phyloP scores from a whole-genome alignment of 2,329 filamentous ascomycete genomes.

The Arthroderma uncinatum region DNA sequence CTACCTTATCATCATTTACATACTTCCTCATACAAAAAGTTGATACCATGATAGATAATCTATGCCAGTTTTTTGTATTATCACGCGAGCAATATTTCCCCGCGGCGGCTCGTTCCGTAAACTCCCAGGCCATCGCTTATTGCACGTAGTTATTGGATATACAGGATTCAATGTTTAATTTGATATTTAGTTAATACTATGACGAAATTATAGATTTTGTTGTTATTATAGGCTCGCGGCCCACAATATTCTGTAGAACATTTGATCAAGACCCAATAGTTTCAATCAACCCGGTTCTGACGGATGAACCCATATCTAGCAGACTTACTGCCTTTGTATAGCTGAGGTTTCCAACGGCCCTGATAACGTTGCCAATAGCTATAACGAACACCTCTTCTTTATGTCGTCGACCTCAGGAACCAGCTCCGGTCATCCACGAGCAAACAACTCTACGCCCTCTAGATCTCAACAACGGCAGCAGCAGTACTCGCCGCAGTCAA shows the following conservation, averaged over 20 bases:
- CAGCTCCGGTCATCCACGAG: neutral
- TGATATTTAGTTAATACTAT: too few species aligned
- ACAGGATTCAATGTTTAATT: neutral
- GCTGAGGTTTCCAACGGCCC: neutral
- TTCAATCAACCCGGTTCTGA: neutral
- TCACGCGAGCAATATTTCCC: neutral
- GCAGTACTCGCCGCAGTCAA: slow-evolving; percentile 22
- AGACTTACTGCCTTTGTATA: neutral
- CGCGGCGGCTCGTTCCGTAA: neutral
- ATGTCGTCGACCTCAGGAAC: slow-evolving; percentile 4
- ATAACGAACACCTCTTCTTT: neutral
- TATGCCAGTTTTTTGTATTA: neutral
- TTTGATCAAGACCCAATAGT: neutral
- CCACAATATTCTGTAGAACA: too few species aligned
- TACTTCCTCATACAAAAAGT: neutral
- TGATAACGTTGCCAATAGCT: neutral
- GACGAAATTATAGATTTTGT: too few species aligned
- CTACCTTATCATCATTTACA: neutral
- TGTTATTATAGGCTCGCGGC: too few species aligned
- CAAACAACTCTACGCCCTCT: neutral
- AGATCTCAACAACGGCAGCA: slow-evolving; percentile 5
- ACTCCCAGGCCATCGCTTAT: neutral
- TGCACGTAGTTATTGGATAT: neutral
- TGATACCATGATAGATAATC: neutral
- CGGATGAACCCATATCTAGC: neutral